These are phyloP conservation scores for Cryoendolithus antarcticus DNA, from an alignment of 2,329 filamentous ascomycete genomes.

Conservation along the genomic window DNA sequence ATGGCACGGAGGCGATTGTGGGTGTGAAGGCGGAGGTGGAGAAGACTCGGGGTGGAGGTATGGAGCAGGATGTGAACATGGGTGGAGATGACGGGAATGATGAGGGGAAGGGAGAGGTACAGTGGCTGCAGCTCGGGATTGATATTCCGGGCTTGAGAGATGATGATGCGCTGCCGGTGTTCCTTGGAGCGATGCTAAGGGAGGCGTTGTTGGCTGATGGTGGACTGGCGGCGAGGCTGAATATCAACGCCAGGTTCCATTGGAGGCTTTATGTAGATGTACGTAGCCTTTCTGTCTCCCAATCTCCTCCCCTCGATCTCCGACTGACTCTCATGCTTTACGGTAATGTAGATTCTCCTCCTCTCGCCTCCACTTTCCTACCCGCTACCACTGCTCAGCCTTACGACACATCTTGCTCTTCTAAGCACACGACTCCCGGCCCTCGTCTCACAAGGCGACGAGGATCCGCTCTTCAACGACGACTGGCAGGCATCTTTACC, in stretches of 20 bases:
- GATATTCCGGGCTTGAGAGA: conserved; percentile 86
- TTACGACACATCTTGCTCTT: conserved; percentile 87
- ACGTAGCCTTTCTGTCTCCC: conserved; percentile 26
- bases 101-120: conserved; percentile 39
- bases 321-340: neutral
- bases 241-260: conserved; percentile 85
- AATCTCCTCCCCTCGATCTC: conserved; percentile 3
- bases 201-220: conserved; percentile 72
- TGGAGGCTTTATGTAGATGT: conserved; percentile 96
- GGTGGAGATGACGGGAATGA: conserved; percentile 25
- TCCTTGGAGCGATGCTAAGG: conserved; percentile 73
- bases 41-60: conserved; percentile 40
- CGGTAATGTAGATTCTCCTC: conserved; percentile 53
- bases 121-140: conserved; percentile 81
- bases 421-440: conserved; percentile 74
- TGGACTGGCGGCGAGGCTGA: conserved; percentile 54
- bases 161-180: conserved; percentile 80
- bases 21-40: conserved; percentile 94
- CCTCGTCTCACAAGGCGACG: conserved; percentile 78
- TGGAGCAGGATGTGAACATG: conserved; percentile 30
- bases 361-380: conserved; percentile 90
- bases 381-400: conserved; percentile 78
- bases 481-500: conserved; percentile 80
- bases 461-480: conserved; percentile 95
- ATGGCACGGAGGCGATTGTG: conserved; percentile 91